Evolutionary conservation across 2,329 filamentous ascomycete genomes (phyloP), one percentile per base, ranked within the genome.

Genomic region (Cytospora piceae): DNA sequence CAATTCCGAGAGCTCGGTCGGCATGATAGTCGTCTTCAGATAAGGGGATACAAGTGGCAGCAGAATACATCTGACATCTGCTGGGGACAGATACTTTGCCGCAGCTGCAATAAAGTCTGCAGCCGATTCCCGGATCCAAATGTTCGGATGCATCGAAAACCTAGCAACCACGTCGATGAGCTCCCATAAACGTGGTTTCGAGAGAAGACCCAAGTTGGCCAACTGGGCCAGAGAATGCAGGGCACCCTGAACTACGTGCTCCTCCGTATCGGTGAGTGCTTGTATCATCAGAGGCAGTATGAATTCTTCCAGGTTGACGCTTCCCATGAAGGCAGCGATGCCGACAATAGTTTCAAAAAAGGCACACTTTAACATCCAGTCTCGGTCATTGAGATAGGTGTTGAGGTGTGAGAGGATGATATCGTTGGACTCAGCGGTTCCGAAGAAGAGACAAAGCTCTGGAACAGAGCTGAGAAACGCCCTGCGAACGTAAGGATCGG

Each of bases 281-380:
- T 97, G 95, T 3, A 97, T 86, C 93, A 99, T 97, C 17, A 99
- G 82, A 0, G 96, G 95, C 31, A 99, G 79, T 69, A 98, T 96
- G 72, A 97, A 99, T 71, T 96, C 93, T 76, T 99, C 95, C 37
- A 99, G 80, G 70, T 90, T 96, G 39, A 89, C 91, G 67, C 91
- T 93, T 32, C 95, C 95, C 39, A 98, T 86, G 71, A 97, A 97
- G 1, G 92, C 87, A 4, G 94, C 92, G 69, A 99, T 94, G 4
- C 94, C 94, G 20, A 98, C 92, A 31, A 98, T 93, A 0, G 93
- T 92, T 73, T 97, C 94, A 73, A 99, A 97, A 74, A 98, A 98
- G 3, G 94, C 93, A 72, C 93, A 97, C 76, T 97, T 97, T 37
- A 99, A 80, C 75, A 93, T 93, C 95, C 95, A 99, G 75, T 99